A percentile compares a stretch with the other conserved stretches of the same genome.
Evolutionary conservation across 2,329 filamentous ascomycete species (phyloP).

Genomic region (Penicillium sp.): DNA sequence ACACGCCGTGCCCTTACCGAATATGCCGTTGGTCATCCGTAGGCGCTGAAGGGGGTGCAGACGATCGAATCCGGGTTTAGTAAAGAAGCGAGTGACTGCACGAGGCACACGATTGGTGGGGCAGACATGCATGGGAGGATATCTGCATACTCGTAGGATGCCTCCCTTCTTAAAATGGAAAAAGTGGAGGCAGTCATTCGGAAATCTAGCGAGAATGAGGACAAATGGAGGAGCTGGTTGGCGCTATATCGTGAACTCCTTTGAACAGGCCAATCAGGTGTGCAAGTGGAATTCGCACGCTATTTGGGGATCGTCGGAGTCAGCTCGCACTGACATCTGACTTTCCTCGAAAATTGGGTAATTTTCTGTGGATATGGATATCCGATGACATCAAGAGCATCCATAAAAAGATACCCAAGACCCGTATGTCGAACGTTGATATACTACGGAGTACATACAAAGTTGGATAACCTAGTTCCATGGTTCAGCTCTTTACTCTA

Average conservation of each 20-base stretch:
- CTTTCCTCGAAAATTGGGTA: slow-evolving; percentile 18
- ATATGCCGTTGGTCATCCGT: slow-evolving; percentile 12
- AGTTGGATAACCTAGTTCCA: slow-evolving; percentile 10
- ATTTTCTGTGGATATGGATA: background rate
- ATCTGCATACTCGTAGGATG: slow-evolving; percentile 11
- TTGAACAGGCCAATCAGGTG: slow-evolving; percentile 17
- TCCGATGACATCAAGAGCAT: slow-evolving; percentile 4
- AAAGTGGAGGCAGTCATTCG: slow-evolving; percentile 12
- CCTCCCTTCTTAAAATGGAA: slow-evolving; percentile 1
- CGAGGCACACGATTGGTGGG: slow-evolving; percentile 13
- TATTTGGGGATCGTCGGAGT: slow-evolving; percentile 14
- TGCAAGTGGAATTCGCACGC: slow-evolving; percentile 7
- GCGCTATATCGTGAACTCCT: slow-evolving; percentile 6
- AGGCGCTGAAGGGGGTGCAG: slow-evolving; percentile 13
- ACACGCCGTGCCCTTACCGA: slow-evolving; percentile 4
- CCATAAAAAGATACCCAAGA: no score
- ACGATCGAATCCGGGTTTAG: slow-evolving; percentile 11
- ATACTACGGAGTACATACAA: background rate
- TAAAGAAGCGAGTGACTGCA: slow-evolving; percentile 8
- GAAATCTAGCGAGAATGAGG: slow-evolving; percentile 2
- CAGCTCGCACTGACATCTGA: slow-evolving; percentile 34
- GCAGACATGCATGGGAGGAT: slow-evolving; percentile 12
- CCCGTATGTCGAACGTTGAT: background rate
- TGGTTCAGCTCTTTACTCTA: slow-evolving; percentile 1
- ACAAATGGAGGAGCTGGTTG: slow-evolving; percentile 14